These are phyloP conservation scores for Sinapis alba DNA, from an alignment of 441 rosid genomes.

Conservation along the genomic window DNA sequence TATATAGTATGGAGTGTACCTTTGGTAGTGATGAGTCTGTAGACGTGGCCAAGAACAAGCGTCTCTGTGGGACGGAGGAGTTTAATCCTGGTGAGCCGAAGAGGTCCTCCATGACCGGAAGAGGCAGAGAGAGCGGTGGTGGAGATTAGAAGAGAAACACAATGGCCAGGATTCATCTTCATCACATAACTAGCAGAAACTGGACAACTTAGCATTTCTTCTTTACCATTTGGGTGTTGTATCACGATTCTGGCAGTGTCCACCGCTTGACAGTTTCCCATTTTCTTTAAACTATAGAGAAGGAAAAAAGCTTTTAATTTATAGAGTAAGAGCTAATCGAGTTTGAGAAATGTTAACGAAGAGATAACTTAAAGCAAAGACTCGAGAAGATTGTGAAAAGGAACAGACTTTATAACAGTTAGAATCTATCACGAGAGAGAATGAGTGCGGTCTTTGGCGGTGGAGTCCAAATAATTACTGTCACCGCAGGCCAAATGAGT, in stretches of 20 bases:
- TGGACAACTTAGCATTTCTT: slow-evolving; percentile 61
- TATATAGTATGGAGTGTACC: slow-evolving; percentile 45
- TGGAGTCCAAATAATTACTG: slow-evolving; percentile 34
- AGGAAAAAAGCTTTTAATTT: not conserved
- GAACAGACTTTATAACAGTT: slow-evolving; percentile 26
- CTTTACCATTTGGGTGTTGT: slow-evolving; percentile 78
- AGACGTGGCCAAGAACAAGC: slow-evolving; percentile 78
- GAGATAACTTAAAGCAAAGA: slow-evolving; percentile 14
- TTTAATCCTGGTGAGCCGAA: slow-evolving; percentile 82
- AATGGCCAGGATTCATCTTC: slow-evolving; percentile 87
- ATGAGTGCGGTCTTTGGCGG: slow-evolving; percentile 32
- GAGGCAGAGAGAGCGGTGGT: slow-evolving; percentile 50
- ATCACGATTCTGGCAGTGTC: slow-evolving; percentile 78
- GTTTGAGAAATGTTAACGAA: not conserved
- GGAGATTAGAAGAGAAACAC: slow-evolving; percentile 87
- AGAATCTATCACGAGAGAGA: slow-evolving; percentile 6
- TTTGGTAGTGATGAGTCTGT: slow-evolving; percentile 79
- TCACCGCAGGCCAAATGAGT: slow-evolving; percentile 38
- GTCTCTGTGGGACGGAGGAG: slow-evolving; percentile 87
- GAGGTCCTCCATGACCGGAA: slow-evolving; percentile 48
- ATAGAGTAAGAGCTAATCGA: not conserved
- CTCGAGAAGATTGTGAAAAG: slow-evolving; percentile 31
- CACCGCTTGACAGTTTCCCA: slow-evolving; percentile 93
- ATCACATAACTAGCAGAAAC: slow-evolving; percentile 67
- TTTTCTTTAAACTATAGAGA: slow-evolving; percentile 22